These are phyloP conservation scores for Curvularia hawaiiensis DNA, from an alignment of 2,329 filamentous ascomycete species.

Conservation along the genomic window DNA sequence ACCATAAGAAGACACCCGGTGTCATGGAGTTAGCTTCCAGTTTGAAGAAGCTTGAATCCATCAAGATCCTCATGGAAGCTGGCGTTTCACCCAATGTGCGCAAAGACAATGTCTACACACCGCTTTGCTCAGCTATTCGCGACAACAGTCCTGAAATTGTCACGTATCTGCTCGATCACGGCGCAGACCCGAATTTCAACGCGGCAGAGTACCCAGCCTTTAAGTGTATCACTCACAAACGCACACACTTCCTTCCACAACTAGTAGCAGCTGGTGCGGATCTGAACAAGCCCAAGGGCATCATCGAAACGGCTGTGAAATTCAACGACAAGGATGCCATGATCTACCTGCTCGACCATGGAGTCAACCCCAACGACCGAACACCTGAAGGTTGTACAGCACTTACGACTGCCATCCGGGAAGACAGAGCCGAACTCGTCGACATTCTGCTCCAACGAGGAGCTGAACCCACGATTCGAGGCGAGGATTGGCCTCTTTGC, in stretches of 20 bases:
- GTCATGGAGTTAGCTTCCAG: constrained; percentile 68
- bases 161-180: constrained; percentile 60
- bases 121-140: constrained; percentile 70
- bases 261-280: constrained; percentile 65
- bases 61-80: constrained; percentile 62
- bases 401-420: constrained; percentile 68
- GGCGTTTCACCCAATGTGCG: constrained; percentile 66
- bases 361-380: constrained; percentile 65
- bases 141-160: constrained; percentile 69
- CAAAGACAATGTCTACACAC: constrained; percentile 71
- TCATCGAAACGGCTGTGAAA: constrained; percentile 67
- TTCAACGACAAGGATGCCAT: constrained; percentile 66
- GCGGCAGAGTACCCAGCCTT: constrained; percentile 69
- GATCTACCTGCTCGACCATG: constrained; percentile 64
- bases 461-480: constrained; percentile 66
- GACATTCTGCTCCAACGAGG: constrained; percentile 63
- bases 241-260: constrained; percentile 64
- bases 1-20: constrained; percentile 64
- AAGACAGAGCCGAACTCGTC: constrained; percentile 64
- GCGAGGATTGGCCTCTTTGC: constrained; percentile 72
- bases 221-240: constrained; percentile 71
- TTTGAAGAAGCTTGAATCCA: constrained; percentile 67
- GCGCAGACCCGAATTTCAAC: constrained; percentile 59
- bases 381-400: constrained; percentile 64
- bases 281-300: constrained; percentile 65